A percentile compares a stretch with the other conserved stretches of the same genome.
Evolutionary conservation across 108 stramenopile species (phyloP).

Genomic region (Pseudonitzschia pungens): DNA sequence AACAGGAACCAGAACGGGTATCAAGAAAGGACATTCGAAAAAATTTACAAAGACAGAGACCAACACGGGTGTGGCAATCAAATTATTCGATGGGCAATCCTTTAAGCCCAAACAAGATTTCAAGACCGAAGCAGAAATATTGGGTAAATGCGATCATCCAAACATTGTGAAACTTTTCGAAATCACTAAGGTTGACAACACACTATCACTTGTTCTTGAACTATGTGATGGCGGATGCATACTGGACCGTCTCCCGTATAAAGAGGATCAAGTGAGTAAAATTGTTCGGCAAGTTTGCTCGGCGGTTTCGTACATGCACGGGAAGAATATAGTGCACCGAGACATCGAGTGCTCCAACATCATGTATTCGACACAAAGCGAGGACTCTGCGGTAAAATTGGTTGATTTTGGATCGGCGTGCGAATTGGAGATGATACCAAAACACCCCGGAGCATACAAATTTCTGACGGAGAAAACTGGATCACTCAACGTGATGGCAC

Average conservation of each 20-base stretch:
- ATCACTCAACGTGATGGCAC: constrained; percentile 71
- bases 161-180: constrained; percentile 89
- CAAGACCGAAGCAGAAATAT: constrained; percentile 74
- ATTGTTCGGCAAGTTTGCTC: constrained; percentile 51
- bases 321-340: constrained; percentile 82
- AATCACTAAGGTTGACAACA: constrained; percentile 54
- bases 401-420: constrained; percentile 89
- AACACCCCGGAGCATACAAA: constrained; percentile 28
- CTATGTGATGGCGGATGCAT: constrained; percentile 86
- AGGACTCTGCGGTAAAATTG: constrained; percentile 69
- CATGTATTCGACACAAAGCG: constrained; percentile 60
- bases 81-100: constrained; percentile 44
- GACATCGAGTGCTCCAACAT: constrained; percentile 87
- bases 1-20: constrained; percentile 17
- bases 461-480: constrained; percentile 38
- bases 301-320: constrained; percentile 88
- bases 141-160: constrained; percentile 80
- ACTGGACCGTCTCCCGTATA: constrained; percentile 70
- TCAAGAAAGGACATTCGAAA: constrained; percentile 20
- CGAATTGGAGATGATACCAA: constrained; percentile 32
- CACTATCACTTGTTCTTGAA: constrained; percentile 69
- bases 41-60: constrained; percentile 34
- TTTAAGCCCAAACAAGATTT: constrained; percentile 49
- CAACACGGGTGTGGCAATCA: constrained; percentile 33
- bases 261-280: constrained; percentile 60